These are phyloP conservation scores for Boletus vermiculosoides DNA, from an alignment of 768 basidiomycete species.

Conservation along the genomic window DNA sequence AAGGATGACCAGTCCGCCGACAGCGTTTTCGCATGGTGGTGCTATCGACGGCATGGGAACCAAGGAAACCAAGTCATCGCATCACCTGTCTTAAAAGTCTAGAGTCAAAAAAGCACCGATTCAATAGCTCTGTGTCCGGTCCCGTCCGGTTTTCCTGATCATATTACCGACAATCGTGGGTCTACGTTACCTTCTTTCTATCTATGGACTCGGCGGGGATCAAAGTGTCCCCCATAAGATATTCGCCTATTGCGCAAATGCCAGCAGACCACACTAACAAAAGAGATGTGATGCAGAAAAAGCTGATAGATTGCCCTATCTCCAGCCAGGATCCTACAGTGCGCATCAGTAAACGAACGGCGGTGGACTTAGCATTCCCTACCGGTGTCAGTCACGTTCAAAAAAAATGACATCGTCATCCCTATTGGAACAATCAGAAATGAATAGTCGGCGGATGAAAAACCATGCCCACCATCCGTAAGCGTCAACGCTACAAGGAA, in stretches of 20 bases:
- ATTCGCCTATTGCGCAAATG: slow-evolving; percentile 70
- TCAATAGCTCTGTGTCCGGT: slow-evolving; percentile 1
- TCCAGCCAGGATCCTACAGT: slow-evolving; percentile 78
- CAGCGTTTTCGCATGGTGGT: too few species aligned
- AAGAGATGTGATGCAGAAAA: slow-evolving; percentile 82
- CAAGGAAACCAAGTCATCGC: background rate
- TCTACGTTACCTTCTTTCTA: slow-evolving; percentile 24
- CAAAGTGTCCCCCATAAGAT: slow-evolving; percentile 51
- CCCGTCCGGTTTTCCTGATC: background rate
- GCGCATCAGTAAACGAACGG: slow-evolving; percentile 4
- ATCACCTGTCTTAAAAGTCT: background rate
- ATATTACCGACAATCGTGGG: slow-evolving; percentile 24
- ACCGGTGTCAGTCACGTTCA: slow-evolving; percentile 79
- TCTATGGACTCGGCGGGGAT: slow-evolving; percentile 16
- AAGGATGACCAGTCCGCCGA: background rate
- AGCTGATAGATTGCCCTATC: slow-evolving; percentile 85
- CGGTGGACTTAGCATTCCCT: slow-evolving; percentile 12
- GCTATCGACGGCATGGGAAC: background rate
- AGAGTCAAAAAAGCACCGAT: background rate
- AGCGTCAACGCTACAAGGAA: slow-evolving; percentile 75
- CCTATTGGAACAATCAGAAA: slow-evolving; percentile 38
- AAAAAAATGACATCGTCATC: slow-evolving; percentile 84
- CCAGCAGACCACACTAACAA: slow-evolving; percentile 78
- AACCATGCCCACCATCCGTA: slow-evolving; percentile 9
- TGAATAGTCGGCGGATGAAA: background rate